Evolutionary conservation across 495 filamentous ascomycete genomes (phyloP).

Genomic region (Talaromyces nanjingensis): DNA sequence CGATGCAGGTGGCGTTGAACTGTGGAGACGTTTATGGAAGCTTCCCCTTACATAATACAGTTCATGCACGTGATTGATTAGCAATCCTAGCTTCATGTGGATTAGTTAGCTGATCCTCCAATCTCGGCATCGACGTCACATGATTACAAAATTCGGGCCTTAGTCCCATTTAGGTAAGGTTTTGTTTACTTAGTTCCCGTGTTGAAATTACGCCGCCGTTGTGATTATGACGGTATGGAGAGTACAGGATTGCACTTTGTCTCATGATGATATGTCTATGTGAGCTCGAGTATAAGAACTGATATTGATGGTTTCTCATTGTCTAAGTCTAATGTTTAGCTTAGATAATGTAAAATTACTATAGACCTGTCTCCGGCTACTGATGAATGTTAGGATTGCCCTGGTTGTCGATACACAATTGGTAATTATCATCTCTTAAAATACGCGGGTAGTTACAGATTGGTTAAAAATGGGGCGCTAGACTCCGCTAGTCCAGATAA

Average conservation of each 20-base stretch:
- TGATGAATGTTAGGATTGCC: not conserved
- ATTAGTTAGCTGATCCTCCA: not conserved
- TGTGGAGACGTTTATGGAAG: not conserved
- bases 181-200: constrained; percentile 4
- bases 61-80: not conserved
- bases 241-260: not conserved
- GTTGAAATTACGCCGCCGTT: not conserved
- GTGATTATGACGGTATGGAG: not conserved
- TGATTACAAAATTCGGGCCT: not conserved
- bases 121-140: not conserved
- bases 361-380: too few relatives aligned
- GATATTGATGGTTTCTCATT: too few relatives aligned
- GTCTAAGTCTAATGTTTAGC: too few relatives aligned
- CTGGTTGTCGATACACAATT: not conserved
- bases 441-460: not conserved
- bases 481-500: not conserved
- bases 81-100: not conserved
- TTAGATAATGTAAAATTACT: too few relatives aligned
- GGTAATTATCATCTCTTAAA: not conserved
- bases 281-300: too few relatives aligned
- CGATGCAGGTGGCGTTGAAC: not conserved
- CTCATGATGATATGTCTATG: not conserved
- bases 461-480: not conserved
- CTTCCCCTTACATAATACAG: not conserved
- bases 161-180: not conserved